Base-by-base conservation (phyloP, 176 grass and related monocot species). In the Bonia amplexicaulis region DNA sequence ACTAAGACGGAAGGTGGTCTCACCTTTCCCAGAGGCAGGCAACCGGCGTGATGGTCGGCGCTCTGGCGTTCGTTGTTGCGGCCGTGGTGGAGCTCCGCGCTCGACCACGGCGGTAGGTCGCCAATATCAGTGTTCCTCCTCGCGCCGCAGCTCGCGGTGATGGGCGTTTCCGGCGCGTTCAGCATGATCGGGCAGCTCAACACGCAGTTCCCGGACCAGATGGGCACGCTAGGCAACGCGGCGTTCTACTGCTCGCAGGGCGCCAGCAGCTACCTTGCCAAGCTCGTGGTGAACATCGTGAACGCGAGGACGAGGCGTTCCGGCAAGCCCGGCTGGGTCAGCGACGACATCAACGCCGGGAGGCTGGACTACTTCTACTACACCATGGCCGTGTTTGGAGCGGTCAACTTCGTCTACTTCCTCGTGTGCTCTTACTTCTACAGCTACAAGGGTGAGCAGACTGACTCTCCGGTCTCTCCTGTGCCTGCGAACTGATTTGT, bases 181-280 rank as follows among this genome's bases (percentile, higher is more conserved):
- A 83, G 10, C 65, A 37, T 87, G 51, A 74, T 90, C 3, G 85
- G 85, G 45, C 91, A 90, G 85, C 33, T 85, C 88, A 93, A 90
- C 85, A 85, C 76, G 52, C 78, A 90, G 60, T 93, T 93, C 82
- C 91, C 85, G 7, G 85, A 88, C 0, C 85, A 93, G 46, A 90
- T 88, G 91, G 85, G 49, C 41, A 79, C 88, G 11, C 66, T 85
- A 22, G 85, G 41, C 66, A 88, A 80, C 61, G 46, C 84, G 0
- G 77, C 73, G 1, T 88, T 88, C 73, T 78, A 83, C 86, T 83
- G 86, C 55, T 65, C 23, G 29, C 80, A 83, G 73, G 86, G 85
- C 15, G 1, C 80, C 61, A 41, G 66, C 73, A 83, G 23, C 78
- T 93, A 93, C 69, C 19, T 93, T 13, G 86, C 82, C 66, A 89